Base-by-base conservation (phyloP, 495 filamentous ascomycete genomes). In the Talaromyces ruber region DNA sequence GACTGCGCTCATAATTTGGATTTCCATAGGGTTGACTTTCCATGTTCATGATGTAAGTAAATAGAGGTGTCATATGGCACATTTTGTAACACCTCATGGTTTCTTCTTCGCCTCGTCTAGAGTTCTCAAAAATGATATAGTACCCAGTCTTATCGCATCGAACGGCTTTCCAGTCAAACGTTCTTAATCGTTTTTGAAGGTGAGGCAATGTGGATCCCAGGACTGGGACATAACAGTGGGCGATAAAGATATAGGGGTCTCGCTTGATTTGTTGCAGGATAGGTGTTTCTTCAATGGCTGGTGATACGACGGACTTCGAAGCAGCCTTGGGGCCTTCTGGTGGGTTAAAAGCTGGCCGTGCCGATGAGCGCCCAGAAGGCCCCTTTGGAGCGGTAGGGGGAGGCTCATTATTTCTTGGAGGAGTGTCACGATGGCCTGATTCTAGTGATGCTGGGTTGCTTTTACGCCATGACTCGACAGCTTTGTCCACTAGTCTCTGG, bases 1-100 rank as follows among this genome's bases (percentile, higher is more conserved):
- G 81, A 69, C 86, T 83, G 69, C 84, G 74, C 72, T 87, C 77
- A 68, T 89, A 83, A 66, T 83, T 73, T 45, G 84, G 86, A 64
- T 90, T 89, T 8, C 86, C 88, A 64, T 85, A 85, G 34, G 79
- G 76, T 57, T 92, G 86, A 64, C 86, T 86, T 69, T 92, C 87
- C 93, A 99, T 96, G 47, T 85, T 84, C 91, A 99, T 91, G 58
- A 82, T 84, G 68, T 97, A 98, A 5, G 85, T 97, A 78, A 99
- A 98, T 52, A 99, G 81, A 1, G 84, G 80, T 26, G 85, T 84
- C 70, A 86, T 86, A 70, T 96, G 83, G 60, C 86, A 88, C 37
- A 84, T 77, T 58, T 82, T 78, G 65, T 82, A 90, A 71, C 93
- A 97, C 50, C 86, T 81, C 34, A 87, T 84, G 11, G 90, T 87